These are phyloP conservation scores for Podospora pseudopauciseta DNA, from an alignment of 495 filamentous ascomycete genomes.

Conservation along the genomic window DNA sequence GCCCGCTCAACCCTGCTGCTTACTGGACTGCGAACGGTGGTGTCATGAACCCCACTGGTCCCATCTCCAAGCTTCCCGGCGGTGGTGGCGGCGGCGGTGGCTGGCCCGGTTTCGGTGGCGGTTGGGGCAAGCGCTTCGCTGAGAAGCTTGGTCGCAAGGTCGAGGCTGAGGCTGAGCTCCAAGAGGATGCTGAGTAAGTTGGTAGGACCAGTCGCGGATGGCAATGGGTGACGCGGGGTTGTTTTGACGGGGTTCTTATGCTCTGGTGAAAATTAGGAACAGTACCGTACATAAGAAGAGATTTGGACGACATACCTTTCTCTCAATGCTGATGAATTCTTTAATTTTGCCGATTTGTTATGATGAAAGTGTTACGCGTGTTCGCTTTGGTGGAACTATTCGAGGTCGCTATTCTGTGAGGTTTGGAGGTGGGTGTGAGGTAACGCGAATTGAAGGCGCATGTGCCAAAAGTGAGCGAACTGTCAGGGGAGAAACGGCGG, in stretches of 20 bases:
- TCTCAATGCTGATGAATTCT: too few species aligned
- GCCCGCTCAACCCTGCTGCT: constrained; percentile 29
- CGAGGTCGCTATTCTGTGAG: too few species aligned
- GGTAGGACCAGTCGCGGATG: background rate
- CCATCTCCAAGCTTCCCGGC: constrained; percentile 24
- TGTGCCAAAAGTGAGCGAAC: too few species aligned
- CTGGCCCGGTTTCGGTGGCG: constrained; percentile 2
- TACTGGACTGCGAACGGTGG: constrained; percentile 29
- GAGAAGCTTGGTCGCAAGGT: constrained; percentile 1
- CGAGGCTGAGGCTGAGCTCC: background rate
- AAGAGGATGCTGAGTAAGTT: constrained; percentile 1
- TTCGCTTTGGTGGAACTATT: too few species aligned
- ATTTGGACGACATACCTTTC: background rate
- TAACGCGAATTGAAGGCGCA: too few species aligned
- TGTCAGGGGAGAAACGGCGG: too few species aligned
- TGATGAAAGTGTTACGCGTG: too few species aligned
- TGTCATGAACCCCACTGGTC: constrained; percentile 36
- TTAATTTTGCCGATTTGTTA: too few species aligned
- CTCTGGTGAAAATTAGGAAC: background rate
- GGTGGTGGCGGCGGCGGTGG: constrained; percentile 21
- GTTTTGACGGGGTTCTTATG: background rate
- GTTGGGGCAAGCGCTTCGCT: background rate
- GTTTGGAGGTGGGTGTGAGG: too few species aligned
- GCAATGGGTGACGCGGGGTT: background rate
- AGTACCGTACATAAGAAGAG: background rate